Conservation (phyloP, 495 filamentous ascomycete genomes). For the Penicillium paxilli region DNA sequence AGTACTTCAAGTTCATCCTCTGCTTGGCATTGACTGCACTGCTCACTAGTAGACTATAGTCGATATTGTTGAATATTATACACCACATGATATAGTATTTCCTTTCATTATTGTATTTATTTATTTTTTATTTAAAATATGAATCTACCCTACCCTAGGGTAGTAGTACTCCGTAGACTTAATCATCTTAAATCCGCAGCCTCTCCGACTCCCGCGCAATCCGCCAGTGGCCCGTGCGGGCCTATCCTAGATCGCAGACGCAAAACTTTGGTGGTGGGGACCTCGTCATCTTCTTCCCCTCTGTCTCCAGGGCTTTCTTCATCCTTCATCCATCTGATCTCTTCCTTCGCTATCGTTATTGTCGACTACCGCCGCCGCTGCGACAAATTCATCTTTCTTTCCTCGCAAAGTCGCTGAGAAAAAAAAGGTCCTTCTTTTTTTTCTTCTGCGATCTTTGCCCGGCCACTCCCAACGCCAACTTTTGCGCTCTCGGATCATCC, state of each 20-base stretch:
- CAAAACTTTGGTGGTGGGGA: slow-evolving; percentile 30
- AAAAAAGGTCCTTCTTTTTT: slow-evolving; percentile 2
- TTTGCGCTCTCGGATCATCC: slow-evolving; percentile 20
- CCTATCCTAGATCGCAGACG: slow-evolving; percentile 18
- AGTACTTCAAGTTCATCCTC: not conserved
- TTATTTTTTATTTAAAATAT: too few relatives aligned
- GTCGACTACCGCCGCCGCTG: not conserved
- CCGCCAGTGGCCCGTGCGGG: slow-evolving; percentile 21
- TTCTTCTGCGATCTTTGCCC: slow-evolving; percentile 25
- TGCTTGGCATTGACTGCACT: not conserved
- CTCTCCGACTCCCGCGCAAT: not conserved
- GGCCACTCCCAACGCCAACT: slow-evolving; percentile 4
- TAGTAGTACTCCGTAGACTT: too few relatives aligned
- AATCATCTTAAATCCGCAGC: too few relatives aligned
- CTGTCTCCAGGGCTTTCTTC: slow-evolving; percentile 7
- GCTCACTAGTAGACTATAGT: not conserved
- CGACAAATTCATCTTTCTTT: not conserved
- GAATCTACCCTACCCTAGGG: too few relatives aligned
- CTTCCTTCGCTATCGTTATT: not conserved
- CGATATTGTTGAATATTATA: too few relatives aligned
- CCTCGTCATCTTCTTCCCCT: slow-evolving; percentile 24
- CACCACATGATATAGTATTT: too few relatives aligned
- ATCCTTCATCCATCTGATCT: not conserved
- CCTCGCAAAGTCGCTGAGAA: slow-evolving; percentile 19
- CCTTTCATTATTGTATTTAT: too few relatives aligned